Conservation (phyloP, 2,329 filamentous ascomycete genomes). For the Hypocrella siamensis region DNA sequence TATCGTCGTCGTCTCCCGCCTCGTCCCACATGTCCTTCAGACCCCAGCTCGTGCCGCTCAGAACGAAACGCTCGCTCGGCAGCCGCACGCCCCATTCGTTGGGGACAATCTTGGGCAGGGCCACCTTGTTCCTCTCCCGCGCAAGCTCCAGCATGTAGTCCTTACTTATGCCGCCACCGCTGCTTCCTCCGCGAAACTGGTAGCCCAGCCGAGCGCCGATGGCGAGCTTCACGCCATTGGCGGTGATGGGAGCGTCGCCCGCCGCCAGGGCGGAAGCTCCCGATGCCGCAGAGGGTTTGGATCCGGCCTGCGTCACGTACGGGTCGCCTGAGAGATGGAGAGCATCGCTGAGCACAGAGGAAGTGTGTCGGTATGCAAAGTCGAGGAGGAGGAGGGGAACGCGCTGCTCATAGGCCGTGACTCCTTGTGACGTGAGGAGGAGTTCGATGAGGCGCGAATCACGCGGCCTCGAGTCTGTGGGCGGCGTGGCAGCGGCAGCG, state of each 20-base stretch:
- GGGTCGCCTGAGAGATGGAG: slow-evolving; percentile 54
- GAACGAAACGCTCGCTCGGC: slow-evolving; percentile 52
- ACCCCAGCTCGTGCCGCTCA: slow-evolving; percentile 51
- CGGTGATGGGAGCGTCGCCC: slow-evolving; percentile 41
- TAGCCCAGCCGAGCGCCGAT: slow-evolving; percentile 53
- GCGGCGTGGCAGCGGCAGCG: too few relatives aligned
- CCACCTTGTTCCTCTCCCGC: slow-evolving; percentile 50
- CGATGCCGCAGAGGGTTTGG: slow-evolving; percentile 30
- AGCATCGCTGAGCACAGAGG: slow-evolving; percentile 54
- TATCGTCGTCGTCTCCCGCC: slow-evolving; percentile 24
- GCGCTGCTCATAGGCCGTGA: slow-evolving; percentile 65
- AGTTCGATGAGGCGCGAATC: slow-evolving; percentile 69
- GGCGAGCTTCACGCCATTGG: slow-evolving; percentile 56
- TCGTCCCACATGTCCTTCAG: slow-evolving; percentile 43
- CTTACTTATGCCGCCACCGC: slow-evolving; percentile 44
- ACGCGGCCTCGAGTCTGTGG: slow-evolving; percentile 46
- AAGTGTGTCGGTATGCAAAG: slow-evolving; percentile 73
- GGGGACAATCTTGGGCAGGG: slow-evolving; percentile 44
- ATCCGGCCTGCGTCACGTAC: slow-evolving; percentile 42
- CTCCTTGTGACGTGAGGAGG: slow-evolving; percentile 62
- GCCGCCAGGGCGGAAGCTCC: slow-evolving; percentile 32
- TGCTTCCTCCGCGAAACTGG: slow-evolving; percentile 46
- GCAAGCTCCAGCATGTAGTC: slow-evolving; percentile 68
- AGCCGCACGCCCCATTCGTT: slow-evolving; percentile 54
- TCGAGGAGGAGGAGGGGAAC: slow-evolving; percentile 72